Conservation (phyloP, 345 rosid species). For the Murraya koenigii region DNA sequence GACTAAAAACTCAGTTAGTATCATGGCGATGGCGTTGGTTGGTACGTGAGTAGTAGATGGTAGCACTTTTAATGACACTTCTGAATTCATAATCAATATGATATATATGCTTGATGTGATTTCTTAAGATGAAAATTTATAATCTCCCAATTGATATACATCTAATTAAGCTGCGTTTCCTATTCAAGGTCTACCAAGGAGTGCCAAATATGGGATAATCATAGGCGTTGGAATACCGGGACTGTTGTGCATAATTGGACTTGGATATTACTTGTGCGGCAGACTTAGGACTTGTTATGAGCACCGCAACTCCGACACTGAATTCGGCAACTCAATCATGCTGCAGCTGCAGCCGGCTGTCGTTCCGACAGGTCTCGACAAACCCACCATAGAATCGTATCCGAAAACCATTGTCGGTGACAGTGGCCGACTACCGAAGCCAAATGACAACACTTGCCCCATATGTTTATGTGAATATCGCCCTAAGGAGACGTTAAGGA, state of each 20-base stretch:
- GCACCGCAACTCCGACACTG: neutral
- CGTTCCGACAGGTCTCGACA: slow-evolving; percentile 33
- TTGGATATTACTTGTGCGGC: slow-evolving; percentile 24
- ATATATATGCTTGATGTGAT: neutral
- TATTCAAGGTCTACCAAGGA: slow-evolving; percentile 34
- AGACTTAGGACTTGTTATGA: neutral
- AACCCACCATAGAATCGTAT: slow-evolving; percentile 45
- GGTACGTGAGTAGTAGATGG: no score
- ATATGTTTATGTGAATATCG: slow-evolving; percentile 57
- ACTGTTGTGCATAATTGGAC: slow-evolving; percentile 38
- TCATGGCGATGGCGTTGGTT: no score
- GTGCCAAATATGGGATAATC: slow-evolving; percentile 43
- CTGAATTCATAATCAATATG: neutral
- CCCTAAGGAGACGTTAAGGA: slow-evolving; percentile 46
- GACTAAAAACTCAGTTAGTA: neutral
- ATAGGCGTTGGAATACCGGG: slow-evolving; percentile 53
- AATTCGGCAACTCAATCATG: neutral
- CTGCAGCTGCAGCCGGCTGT: neutral
- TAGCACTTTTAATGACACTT: neutral
- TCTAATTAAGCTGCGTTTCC: neutral
- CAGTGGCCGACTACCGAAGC: slow-evolving; percentile 49
- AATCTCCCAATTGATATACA: neutral
- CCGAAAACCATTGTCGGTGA: slow-evolving; percentile 50
- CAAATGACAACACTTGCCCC: slow-evolving; percentile 45
- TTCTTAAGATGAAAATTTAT: neutral